Percentiles rank a stretch among this genome's conserved stretches.
Conservation (phyloP, 352 stramenopile species). For the Globisporangium lucens region DNA sequence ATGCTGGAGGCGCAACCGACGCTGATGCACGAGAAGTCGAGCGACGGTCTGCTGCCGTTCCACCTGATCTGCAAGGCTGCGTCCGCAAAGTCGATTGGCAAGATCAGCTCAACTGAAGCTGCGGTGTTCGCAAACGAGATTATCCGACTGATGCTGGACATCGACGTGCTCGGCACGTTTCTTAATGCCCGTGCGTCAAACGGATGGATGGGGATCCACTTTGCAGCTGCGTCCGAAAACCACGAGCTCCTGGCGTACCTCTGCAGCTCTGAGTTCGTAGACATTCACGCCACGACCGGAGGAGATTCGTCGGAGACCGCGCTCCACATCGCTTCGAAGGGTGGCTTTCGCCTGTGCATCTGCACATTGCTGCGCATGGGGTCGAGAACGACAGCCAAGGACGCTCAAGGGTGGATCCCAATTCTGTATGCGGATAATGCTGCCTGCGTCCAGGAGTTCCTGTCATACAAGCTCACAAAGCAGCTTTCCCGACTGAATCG, state of each 20-base stretch:
- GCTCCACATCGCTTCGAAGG: conserved; percentile 52
- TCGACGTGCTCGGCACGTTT: conserved; percentile 60
- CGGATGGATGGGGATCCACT: conserved; percentile 56
- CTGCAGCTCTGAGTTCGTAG: conserved; percentile 27
- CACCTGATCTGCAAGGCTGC: conserved; percentile 48
- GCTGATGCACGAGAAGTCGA: conserved; percentile 37
- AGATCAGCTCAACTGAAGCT: conserved; percentile 12
- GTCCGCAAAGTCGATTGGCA: background rate
- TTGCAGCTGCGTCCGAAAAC: conserved; percentile 43
- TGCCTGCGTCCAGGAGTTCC: conserved; percentile 39
- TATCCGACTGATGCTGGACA: conserved; percentile 48
- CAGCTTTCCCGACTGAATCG: conserved; percentile 52
- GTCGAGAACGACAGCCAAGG: conserved; percentile 39
- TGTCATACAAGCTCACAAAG: conserved; percentile 55
- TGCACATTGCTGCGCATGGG: conserved; percentile 37
- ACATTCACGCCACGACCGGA: conserved; percentile 38
- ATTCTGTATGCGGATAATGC: conserved; percentile 32
- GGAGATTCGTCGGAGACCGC: conserved; percentile 37
- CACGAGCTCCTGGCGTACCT: conserved; percentile 43
- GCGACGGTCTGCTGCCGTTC: conserved; percentile 35
- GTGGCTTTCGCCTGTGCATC: conserved; percentile 29
- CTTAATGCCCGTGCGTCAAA: conserved; percentile 32
- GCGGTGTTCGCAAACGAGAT: conserved; percentile 28
- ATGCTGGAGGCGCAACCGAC: conserved; percentile 41
- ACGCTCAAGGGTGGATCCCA: conserved; percentile 47